These are phyloP conservation scores for Ophiocordyceps sinensis DNA, from an alignment of 2,329 filamentous ascomycete genomes.

Conservation along the genomic window DNA sequence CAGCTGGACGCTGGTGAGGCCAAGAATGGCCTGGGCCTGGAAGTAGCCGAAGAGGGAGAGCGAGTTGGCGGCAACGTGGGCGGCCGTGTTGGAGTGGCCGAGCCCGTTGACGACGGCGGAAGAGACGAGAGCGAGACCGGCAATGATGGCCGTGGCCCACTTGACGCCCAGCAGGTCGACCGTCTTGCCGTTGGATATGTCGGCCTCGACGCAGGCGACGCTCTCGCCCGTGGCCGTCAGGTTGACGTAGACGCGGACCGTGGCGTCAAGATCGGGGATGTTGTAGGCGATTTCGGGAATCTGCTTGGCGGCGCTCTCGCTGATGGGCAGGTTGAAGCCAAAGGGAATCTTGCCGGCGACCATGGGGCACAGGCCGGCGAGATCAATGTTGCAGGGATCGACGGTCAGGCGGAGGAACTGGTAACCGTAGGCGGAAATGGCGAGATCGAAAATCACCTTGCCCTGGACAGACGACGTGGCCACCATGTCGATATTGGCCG, in stretches of 20 bases:
- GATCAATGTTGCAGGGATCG: constrained; percentile 58
- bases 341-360: constrained; percentile 68
- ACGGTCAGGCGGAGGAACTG: constrained; percentile 51
- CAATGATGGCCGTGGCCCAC: constrained; percentile 80
- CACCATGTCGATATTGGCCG: constrained; percentile 58
- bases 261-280: constrained; percentile 82
- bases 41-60: constrained; percentile 92
- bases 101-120: constrained; percentile 82
- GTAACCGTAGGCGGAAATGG: constrained; percentile 73
- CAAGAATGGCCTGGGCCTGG: constrained; percentile 84
- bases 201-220: constrained; percentile 77
- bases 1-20: constrained; percentile 65
- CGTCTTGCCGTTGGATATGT: constrained; percentile 81
- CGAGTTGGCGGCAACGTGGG: constrained; percentile 86
- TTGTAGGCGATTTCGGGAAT: constrained; percentile 79
- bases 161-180: constrained; percentile 80
- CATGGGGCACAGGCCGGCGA: constrained; percentile 82
- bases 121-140: constrained; percentile 66
- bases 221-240: constrained; percentile 43
- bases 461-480: constrained; percentile 73
- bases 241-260: constrained; percentile 70
- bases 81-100: constrained; percentile 85
- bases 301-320: constrained; percentile 37
- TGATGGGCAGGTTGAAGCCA: constrained; percentile 50
- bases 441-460: constrained; percentile 63